phyloP scores from a whole-genome alignment of 306 rosid genomes.

The Prunus campanulata region DNA sequence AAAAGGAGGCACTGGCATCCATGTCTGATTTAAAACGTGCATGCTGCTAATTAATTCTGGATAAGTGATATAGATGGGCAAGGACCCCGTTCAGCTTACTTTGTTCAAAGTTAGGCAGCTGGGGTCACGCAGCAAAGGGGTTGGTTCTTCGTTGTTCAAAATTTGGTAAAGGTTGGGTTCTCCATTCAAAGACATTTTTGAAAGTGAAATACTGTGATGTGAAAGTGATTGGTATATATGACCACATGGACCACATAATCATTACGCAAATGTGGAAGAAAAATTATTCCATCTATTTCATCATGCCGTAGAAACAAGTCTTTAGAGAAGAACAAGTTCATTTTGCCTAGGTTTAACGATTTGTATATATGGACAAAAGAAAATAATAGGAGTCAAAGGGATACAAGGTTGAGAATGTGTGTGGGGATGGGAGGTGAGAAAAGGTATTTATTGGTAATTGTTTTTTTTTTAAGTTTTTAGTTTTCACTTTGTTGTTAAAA shows the following conservation, averaged over 20 bases:
- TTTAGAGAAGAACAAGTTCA: no score
- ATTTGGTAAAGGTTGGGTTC: constrained; percentile 2
- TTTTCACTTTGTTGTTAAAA: no score
- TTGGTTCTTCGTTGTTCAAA: constrained; percentile 17
- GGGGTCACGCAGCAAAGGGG: constrained; percentile 20
- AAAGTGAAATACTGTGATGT: neutral
- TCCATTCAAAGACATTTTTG: neutral
- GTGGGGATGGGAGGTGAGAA: no score
- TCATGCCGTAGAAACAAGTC: no score
- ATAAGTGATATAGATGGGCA: neutral
- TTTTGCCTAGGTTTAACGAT: no score
- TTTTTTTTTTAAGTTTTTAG: no score
- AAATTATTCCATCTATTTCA: no score
- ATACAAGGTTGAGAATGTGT: no score
- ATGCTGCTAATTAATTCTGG: neutral
- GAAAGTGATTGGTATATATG: neutral
- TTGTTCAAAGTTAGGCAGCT: constrained; percentile 44
- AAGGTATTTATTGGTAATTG: no score
- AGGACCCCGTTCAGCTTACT: constrained; percentile 3
- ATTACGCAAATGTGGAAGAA: no score
- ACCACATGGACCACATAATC: neutral
- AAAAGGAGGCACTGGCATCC: neutral
- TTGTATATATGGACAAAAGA: no score
- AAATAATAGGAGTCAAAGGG: no score
- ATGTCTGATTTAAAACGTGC: neutral